A percentile compares a stretch with the other conserved stretches of the same genome.
These are phyloP conservation scores for Eutrema salsugineum DNA, from an alignment of 441 rosid species.

Conservation along the genomic window DNA sequence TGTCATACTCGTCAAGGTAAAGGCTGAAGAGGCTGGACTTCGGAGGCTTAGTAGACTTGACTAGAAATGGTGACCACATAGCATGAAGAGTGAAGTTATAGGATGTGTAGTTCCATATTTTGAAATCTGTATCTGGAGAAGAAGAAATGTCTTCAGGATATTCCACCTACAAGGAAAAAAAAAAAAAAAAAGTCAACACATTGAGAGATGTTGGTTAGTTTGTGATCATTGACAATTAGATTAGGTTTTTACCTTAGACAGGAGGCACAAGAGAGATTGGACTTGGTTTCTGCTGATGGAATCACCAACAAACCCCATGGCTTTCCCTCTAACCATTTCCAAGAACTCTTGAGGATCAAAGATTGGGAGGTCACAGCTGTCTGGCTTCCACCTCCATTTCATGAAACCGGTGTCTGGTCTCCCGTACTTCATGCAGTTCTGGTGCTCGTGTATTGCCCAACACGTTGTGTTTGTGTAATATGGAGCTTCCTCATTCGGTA, in stretches of 20 bases:
- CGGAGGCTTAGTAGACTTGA: slow-evolving; percentile 47
- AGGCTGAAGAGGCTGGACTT: slow-evolving; percentile 44
- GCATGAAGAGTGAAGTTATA: slow-evolving; percentile 63
- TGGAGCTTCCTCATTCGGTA: slow-evolving; percentile 48
- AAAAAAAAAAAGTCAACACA: slow-evolving; percentile 4
- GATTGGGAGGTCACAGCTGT: slow-evolving; percentile 56
- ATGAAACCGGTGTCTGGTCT: slow-evolving; percentile 64
- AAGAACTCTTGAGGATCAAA: slow-evolving; percentile 58
- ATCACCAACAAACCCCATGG: slow-evolving; percentile 79
- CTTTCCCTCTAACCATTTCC: slow-evolving; percentile 66
- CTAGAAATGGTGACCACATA: slow-evolving; percentile 79
- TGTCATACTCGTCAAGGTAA: slow-evolving; percentile 64
- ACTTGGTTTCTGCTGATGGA: slow-evolving; percentile 82
- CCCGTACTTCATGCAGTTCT: slow-evolving; percentile 72
- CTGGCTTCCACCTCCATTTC: slow-evolving; percentile 87
- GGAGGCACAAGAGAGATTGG: slow-evolving; percentile 76
- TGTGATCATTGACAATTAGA: neutral
- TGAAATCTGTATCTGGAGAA: slow-evolving; percentile 39
- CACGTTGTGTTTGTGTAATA: slow-evolving; percentile 63
- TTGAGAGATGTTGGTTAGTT: neutral
- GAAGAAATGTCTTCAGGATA: slow-evolving; percentile 51
- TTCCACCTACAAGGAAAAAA: slow-evolving; percentile 44
- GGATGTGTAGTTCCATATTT: slow-evolving; percentile 49
- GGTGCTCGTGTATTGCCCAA: slow-evolving; percentile 58
- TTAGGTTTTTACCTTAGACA: slow-evolving; percentile 47